phyloP scores from a whole-genome alignment of 352 stramenopile genomes.

The Phytophthora hibernalis region DNA sequence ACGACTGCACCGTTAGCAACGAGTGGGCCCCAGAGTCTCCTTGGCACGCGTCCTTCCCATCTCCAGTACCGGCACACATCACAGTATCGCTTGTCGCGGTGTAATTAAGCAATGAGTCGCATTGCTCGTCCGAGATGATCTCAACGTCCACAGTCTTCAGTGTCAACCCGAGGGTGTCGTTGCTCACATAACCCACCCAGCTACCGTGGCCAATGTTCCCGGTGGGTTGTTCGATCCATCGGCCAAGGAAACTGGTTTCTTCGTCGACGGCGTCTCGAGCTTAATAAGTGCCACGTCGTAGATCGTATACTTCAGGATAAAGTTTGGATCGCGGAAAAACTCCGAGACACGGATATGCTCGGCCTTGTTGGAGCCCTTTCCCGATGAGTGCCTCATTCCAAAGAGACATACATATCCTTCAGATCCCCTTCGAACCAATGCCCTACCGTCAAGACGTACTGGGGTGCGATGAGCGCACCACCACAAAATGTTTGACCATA shows the following conservation, averaged over 20 bases:
- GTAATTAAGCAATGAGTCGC: background rate
- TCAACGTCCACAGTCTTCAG: background rate
- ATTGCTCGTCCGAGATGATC: background rate
- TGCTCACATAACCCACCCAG: background rate
- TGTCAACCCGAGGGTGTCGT: background rate
- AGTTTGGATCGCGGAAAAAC: background rate
- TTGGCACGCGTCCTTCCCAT: background rate
- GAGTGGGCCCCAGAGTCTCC: background rate
- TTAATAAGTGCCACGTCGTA: background rate
- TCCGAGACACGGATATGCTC: background rate
- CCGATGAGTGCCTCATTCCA: background rate
- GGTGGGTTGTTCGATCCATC: conserved; percentile 1
- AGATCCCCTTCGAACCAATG: background rate
- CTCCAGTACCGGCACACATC: background rate
- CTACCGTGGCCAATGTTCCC: background rate
- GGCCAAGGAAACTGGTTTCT: background rate
- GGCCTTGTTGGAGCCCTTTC: background rate
- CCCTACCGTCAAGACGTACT: background rate
- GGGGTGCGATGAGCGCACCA: background rate
- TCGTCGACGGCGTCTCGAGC: background rate
- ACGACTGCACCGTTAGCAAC: background rate
- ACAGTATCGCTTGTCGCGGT: background rate
- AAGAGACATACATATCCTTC: background rate
- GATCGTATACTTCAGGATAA: background rate
- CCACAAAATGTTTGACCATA: background rate